Conservation (phyloP, 305 asterid species). For the Solanum aculeatissimum region DNA sequence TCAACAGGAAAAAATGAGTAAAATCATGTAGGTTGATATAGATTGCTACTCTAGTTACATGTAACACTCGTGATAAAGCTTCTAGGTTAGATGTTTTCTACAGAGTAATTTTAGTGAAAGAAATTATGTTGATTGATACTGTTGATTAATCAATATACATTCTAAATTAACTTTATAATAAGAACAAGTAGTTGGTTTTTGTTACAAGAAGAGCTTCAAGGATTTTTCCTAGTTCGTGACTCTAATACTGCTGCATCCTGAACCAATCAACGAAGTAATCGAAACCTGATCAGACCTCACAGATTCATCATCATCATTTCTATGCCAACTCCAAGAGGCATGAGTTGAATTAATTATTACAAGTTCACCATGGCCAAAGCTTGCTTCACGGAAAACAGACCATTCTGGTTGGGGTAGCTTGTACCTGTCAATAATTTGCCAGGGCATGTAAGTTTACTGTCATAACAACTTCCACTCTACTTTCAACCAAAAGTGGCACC, state of each 20-base stretch:
- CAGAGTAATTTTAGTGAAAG: not conserved
- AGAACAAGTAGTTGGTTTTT: not conserved
- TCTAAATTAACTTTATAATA: not conserved
- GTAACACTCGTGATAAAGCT: not conserved
- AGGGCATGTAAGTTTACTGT: not conserved
- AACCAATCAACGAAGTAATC: slow-evolving; percentile 41
- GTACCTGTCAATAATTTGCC: slow-evolving; percentile 32
- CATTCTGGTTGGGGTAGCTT: slow-evolving; percentile 45
- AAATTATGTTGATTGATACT: not conserved
- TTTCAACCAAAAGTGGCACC: not conserved
- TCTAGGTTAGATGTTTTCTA: not conserved
- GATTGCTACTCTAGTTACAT: not conserved
- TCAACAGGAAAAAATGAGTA: not conserved
- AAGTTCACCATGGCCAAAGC: slow-evolving; percentile 87
- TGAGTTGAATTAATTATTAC: slow-evolving; percentile 48
- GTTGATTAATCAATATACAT: not conserved
- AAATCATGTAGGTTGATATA: not conserved
- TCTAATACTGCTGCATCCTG: slow-evolving; percentile 31
- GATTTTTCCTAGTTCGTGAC: not conserved
- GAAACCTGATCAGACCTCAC: slow-evolving; percentile 58
- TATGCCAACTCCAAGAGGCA: slow-evolving; percentile 80
- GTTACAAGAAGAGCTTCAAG: not conserved
- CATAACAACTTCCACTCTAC: not conserved
- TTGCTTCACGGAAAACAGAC: slow-evolving; percentile 82
- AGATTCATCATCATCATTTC: slow-evolving; percentile 67